Evolutionary conservation across 169 alveolate species (phyloP).

Genomic region (Plasmodium yoelii): DNA sequence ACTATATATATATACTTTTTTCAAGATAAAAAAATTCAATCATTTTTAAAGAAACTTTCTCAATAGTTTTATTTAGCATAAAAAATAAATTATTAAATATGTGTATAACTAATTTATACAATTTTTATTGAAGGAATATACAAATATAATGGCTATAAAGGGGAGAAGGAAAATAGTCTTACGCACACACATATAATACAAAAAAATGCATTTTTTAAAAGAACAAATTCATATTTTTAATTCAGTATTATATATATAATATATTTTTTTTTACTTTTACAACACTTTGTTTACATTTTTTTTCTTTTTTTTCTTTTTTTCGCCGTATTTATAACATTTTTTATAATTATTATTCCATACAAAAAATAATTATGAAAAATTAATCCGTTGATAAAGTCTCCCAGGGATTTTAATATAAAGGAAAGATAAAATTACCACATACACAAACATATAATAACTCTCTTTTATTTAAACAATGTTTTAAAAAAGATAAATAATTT

Average conservation of each 20-base stretch:
- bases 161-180: background rate
- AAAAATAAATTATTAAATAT: no score
- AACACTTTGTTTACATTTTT: slow-evolving; percentile 1
- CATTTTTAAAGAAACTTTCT: no score
- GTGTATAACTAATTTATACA: no score
- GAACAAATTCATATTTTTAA: background rate
- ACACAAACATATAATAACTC: no score
- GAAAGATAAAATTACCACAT: no score
- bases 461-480: slow-evolving; percentile 2
- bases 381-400: no score
- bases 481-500: slow-evolving; percentile 3
- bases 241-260: background rate
- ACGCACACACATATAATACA: slow-evolving; percentile 11
- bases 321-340: background rate
- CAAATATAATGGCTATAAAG: background rate
- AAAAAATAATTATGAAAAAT: no score
- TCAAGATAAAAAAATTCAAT: no score
- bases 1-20: no score
- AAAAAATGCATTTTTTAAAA: background rate
- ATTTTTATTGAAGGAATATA: background rate
- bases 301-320: background rate
- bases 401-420: no score
- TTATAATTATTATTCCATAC: background rate
- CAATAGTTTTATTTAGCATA: no score
- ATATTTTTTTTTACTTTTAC: background rate